Percentiles rank a stretch among this genome's conserved stretches.
These are phyloP conservation scores for Aspergillus novoparasiticus DNA, from an alignment of 2,329 filamentous ascomycete genomes.

Conservation along the genomic window DNA sequence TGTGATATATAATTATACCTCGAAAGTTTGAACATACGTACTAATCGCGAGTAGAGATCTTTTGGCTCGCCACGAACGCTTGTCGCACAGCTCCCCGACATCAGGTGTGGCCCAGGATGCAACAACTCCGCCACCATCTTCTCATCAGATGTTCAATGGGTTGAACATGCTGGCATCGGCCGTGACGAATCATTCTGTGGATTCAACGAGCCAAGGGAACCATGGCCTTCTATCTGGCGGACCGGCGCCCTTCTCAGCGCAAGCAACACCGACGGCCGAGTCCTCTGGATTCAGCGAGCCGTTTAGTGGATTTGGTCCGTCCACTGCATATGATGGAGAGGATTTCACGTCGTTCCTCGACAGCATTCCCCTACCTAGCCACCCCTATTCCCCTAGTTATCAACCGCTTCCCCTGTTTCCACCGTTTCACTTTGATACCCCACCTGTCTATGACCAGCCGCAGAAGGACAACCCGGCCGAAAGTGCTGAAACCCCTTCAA, in stretches of 20 bases:
- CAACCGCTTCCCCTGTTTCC: constrained; percentile 38
- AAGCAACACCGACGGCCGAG: constrained; percentile 16
- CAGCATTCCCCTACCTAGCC: constrained; percentile 36
- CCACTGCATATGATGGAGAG: constrained; percentile 30
- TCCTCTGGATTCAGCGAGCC: constrained; percentile 25
- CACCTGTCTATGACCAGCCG: constrained; percentile 28
- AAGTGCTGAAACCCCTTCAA: constrained; percentile 25
- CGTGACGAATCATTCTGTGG: constrained; percentile 25
- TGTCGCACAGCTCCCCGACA: constrained; percentile 27
- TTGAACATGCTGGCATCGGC: constrained; percentile 33
- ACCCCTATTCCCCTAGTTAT: constrained; percentile 36
- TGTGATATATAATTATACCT: not conserved
- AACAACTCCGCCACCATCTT: constrained; percentile 18
- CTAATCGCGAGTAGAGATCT: constrained; percentile 31
- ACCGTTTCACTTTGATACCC: constrained; percentile 25
- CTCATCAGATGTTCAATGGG: constrained; percentile 27
- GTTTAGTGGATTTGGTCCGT: constrained; percentile 26
- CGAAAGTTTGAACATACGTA: not conserved
- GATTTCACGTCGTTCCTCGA: constrained; percentile 40
- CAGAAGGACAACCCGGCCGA: constrained; percentile 17
- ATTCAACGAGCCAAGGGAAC: constrained; percentile 3
- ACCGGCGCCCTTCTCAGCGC: constrained; percentile 13
- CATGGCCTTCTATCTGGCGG: constrained; percentile 13
- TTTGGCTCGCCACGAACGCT: constrained; percentile 34
- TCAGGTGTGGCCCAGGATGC: constrained; percentile 8